phyloP scores from a whole-genome alignment of 345 rosid genomes.

The Citropsis articulata region DNA sequence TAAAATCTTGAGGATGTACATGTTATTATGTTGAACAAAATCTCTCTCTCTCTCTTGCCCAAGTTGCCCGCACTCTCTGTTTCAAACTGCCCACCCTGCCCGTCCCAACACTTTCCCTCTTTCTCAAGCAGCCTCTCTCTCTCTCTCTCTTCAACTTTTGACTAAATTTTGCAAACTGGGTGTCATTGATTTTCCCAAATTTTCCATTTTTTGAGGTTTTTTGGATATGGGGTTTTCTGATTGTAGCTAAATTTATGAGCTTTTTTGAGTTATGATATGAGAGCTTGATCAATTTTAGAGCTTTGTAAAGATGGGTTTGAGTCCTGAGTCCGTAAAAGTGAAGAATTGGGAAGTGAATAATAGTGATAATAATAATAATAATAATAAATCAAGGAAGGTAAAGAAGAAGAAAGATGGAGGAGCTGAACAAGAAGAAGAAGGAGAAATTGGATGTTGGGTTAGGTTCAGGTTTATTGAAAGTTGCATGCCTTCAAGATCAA shows the following conservation, averaged over 20 bases:
- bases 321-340: slow-evolving; percentile 33
- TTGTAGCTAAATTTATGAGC: slow-evolving; percentile 10
- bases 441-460: slow-evolving; percentile 65
- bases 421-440: slow-evolving; percentile 31
- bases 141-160: slow-evolving; percentile 42
- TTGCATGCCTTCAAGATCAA: slow-evolving; percentile 79
- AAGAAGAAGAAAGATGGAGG: slow-evolving; percentile 46
- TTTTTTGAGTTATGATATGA: background rate
- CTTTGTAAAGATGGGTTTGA: slow-evolving; percentile 34
- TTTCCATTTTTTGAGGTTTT: slow-evolving; percentile 11
- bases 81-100: slow-evolving; percentile 66
- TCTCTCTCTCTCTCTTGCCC: slow-evolving; percentile 39
- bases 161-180: slow-evolving; percentile 39
- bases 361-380: background rate
- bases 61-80: slow-evolving; percentile 40
- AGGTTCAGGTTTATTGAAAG: slow-evolving; percentile 48
- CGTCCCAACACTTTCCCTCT: slow-evolving; percentile 55
- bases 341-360: slow-evolving; percentile 29
- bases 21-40: background rate
- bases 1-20: background rate
- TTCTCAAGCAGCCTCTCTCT: slow-evolving; percentile 28
- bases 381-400: slow-evolving; percentile 24
- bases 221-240: slow-evolving; percentile 14
- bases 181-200: slow-evolving; percentile 22
- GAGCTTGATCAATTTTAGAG: background rate